phyloP scores from a whole-genome alignment of 2,329 filamentous ascomycete species.

The Colletotrichum noveboracense region DNA sequence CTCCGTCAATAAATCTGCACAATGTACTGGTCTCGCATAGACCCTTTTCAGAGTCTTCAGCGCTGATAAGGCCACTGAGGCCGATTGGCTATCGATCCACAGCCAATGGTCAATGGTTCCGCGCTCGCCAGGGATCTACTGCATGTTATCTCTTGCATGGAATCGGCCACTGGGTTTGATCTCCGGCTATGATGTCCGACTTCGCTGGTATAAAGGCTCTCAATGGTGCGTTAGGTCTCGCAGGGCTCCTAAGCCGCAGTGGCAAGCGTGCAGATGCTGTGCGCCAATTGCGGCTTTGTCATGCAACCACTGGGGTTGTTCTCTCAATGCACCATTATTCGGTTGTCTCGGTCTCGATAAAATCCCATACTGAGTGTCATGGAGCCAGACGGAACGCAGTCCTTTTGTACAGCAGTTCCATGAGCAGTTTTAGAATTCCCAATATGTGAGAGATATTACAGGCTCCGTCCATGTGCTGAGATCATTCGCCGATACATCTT shows the following conservation, averaged over 20 bases:
- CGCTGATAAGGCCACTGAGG: not conserved
- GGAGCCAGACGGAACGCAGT: not conserved
- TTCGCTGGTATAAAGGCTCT: not conserved
- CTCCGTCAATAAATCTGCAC: not conserved
- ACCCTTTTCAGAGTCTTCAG: not conserved
- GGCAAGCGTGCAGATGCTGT: not conserved
- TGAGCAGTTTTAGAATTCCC: not conserved
- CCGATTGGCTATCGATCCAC: not conserved
- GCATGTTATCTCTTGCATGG: not conserved
- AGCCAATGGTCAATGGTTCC: not conserved
- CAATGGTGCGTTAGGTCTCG: not conserved
- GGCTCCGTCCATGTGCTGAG: not conserved
- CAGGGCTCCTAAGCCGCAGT: not conserved
- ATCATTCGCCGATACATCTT: too few species aligned
- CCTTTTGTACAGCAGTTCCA: not conserved
- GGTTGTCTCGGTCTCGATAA: fast-evolving
- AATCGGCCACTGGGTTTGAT: not conserved
- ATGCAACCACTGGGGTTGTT: not conserved
- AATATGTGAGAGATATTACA: not conserved
- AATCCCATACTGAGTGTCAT: not conserved
- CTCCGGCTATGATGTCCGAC: not conserved
- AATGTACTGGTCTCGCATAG: not conserved
- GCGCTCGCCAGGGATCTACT: not conserved
- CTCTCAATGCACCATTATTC: not conserved
- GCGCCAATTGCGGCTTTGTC: not conserved